Evolutionary conservation across 2,329 filamentous ascomycete genomes (phyloP), one percentile per base, ranked within the genome.

Genomic region (Corynespora cassiicola): DNA sequence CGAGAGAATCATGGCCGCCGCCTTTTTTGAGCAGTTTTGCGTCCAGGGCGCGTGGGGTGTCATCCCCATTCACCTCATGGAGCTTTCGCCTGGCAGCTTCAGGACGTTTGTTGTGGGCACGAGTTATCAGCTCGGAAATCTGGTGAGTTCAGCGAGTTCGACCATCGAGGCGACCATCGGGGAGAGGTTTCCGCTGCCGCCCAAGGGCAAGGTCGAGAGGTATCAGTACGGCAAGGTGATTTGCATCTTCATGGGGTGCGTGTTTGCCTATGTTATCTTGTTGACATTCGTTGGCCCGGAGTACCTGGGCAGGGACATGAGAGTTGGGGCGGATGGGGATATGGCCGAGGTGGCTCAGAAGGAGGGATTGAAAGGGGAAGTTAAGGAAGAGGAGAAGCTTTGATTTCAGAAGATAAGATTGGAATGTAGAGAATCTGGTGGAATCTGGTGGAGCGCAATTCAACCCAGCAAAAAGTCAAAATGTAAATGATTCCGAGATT

Each of bases 221-320:
- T 68, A 77, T 1, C 64, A 75, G 12, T 95, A 95, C 53, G 89
- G 88, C 24, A 85, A 85, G 54, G 89, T 95, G 7, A 92, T 95
- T 49, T 89, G 85, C 61, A 94, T 95, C 59, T 95, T 96, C 70
- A 90, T 96, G 87, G 90, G 78, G 1, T 90, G 86, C 52, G 89
- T 95, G 1, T 95, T 75, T 54, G 79, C 71, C 2, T 85, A 84
- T 59, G 71, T 77, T 5, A 81, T 85, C 43, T 7, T 84, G 3
- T 61, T 89, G 37, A 85, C 84, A 0, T 65, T 88, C 7, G 27
- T 88, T 3, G 86, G 86, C 5, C 76, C 76, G 0, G 76, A 79
- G 60, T 61, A 73, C 65, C 63, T 73, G 45, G 60, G 61, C 1
- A 45, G 54, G 30, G 43, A 54, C 16, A 63, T 69, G 24, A 57